Evolutionary conservation across 2,329 filamentous ascomycete genomes (phyloP).

Genomic region (Pseudocercospora macadamiae): DNA sequence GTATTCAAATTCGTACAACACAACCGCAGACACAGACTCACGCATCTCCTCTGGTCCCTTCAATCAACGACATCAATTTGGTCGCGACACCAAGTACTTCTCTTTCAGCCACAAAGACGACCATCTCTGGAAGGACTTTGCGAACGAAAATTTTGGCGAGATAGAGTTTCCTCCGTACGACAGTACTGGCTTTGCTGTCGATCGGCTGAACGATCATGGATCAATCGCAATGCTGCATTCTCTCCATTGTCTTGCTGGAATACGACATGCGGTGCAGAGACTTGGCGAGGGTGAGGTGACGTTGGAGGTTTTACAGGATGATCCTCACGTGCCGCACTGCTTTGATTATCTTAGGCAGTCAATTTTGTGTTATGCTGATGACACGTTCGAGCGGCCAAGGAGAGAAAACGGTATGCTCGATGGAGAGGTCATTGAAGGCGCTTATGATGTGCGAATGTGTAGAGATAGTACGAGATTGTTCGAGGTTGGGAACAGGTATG

Average conservation of each 20-base stretch:
- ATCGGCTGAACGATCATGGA: background rate
- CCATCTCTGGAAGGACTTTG: constrained; percentile 8
- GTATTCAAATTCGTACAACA: no score
- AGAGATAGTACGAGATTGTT: background rate
- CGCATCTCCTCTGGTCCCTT: background rate
- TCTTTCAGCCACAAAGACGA: constrained; percentile 6
- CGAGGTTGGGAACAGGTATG: background rate
- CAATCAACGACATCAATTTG: background rate
- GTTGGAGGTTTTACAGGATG: background rate
- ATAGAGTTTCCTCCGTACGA: constrained; percentile 8
- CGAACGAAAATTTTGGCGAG: constrained; percentile 4
- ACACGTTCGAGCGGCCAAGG: constrained; percentile 4
- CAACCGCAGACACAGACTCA: no score
- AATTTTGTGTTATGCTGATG: constrained; percentile 13
- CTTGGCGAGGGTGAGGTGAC: background rate
- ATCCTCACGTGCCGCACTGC: constrained; percentile 10
- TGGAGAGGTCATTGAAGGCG: background rate
- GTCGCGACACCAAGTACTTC: constrained; percentile 10
- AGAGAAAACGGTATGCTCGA: background rate
- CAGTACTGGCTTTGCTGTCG: background rate
- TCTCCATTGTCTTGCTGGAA: constrained; percentile 11
- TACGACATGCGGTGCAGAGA: constrained; percentile 6
- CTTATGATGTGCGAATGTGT: background rate
- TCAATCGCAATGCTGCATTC: constrained; percentile 10
- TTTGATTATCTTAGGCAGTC: constrained; percentile 10